Percentiles rank a stretch among this genome's conserved stretches.
These are phyloP conservation scores for Camillea tinctor DNA, from an alignment of 2,329 filamentous ascomycete genomes.

Conservation along the genomic window DNA sequence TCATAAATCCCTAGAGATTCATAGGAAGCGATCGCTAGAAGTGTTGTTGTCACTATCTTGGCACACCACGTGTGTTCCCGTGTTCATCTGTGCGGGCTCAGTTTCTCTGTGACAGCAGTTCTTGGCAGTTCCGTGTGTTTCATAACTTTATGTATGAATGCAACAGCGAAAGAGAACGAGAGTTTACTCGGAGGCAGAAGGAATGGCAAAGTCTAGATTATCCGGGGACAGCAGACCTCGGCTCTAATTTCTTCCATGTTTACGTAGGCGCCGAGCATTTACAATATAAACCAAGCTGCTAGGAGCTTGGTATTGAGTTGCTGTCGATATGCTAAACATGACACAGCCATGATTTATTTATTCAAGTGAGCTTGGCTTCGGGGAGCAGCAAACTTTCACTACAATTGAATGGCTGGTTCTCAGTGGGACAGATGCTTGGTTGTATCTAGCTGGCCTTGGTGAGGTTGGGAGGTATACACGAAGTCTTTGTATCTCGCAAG, in stretches of 20 bases:
- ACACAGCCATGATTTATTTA: background rate
- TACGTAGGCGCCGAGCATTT: too few species aligned
- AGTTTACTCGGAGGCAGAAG: background rate
- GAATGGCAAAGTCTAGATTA: too few species aligned
- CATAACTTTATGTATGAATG: background rate
- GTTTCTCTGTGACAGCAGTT: background rate
- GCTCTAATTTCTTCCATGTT: too few species aligned
- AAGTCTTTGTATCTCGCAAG: too few species aligned
- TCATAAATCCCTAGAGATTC: background rate
- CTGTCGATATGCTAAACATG: too few species aligned
- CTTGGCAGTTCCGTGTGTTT: background rate
- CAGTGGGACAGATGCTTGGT: too few species aligned
- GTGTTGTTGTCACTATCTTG: background rate
- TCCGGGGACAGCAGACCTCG: too few species aligned
- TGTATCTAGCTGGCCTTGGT: background rate
- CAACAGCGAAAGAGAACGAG: constrained; percentile 9
- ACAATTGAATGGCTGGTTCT: background rate
- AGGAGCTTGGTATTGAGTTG: background rate
- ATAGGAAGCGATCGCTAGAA: background rate
- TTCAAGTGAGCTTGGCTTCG: background rate
- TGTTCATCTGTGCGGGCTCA: background rate
- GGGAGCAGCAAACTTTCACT: background rate
- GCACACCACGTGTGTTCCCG: background rate
- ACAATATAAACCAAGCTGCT: background rate
- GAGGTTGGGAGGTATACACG: background rate